phyloP scores from a whole-genome alignment of 176 grass and related monocot genomes.

The Coix lacrymajobi region DNA sequence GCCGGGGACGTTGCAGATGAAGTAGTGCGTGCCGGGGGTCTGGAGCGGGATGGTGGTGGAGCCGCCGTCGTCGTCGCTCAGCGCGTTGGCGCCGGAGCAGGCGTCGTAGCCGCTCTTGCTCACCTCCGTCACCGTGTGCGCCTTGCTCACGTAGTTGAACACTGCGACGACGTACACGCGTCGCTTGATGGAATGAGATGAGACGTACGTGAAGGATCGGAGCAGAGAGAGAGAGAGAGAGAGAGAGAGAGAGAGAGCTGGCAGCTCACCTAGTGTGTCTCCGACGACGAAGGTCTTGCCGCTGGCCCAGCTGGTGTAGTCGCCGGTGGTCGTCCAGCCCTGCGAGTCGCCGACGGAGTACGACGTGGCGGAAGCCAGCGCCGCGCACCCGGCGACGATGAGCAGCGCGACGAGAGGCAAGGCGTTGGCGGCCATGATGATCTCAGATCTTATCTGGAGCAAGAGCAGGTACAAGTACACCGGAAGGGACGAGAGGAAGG shows the following conservation, averaged over 20 bases:
- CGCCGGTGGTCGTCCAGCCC: constrained; percentile 46
- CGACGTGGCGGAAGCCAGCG: constrained; percentile 26
- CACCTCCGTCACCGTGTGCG: constrained; percentile 77
- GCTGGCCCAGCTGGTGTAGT: constrained; percentile 54
- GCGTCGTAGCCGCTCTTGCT: constrained; percentile 42
- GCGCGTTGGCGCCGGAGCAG: constrained; percentile 44
- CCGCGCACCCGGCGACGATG: constrained; percentile 7
- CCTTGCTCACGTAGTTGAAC: constrained; percentile 45
- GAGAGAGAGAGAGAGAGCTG: too few relatives aligned
- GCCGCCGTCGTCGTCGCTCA: constrained; percentile 44
- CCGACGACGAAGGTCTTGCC: constrained; percentile 38
- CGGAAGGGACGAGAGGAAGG: neutral
- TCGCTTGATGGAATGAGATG: neutral
- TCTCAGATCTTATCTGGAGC: neutral
- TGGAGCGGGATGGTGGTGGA: constrained; percentile 37
- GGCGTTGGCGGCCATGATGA: constrained; percentile 26
- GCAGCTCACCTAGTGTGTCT: constrained; percentile 50
- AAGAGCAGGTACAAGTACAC: neutral
- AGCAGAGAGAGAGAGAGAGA: too few relatives aligned
- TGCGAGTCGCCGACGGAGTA: constrained; percentile 52
- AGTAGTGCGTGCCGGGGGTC: constrained; percentile 45
- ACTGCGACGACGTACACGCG: too few relatives aligned
- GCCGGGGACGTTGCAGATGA: constrained; percentile 50
- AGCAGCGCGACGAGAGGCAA: neutral
- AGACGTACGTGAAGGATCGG: neutral